Evolutionary conservation across 2,329 filamentous ascomycete species (phyloP).

Genomic region (Apiospora rasikravindrae): DNA sequence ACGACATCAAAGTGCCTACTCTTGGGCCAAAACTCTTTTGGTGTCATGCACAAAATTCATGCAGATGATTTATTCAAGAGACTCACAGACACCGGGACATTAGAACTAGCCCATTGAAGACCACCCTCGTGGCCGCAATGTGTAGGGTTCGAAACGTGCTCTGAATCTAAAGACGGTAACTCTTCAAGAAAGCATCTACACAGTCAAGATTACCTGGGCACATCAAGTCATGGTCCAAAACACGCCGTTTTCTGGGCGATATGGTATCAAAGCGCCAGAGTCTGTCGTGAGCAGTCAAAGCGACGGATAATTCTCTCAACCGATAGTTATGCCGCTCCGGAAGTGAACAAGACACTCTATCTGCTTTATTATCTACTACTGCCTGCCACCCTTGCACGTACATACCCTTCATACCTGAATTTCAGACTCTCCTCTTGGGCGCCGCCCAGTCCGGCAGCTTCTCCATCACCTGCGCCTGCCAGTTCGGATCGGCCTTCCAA

Average conservation of each 20-base stretch:
- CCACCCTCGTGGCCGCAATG: not conserved
- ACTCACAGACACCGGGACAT: not conserved
- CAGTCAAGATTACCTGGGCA: not conserved
- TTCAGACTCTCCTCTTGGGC: constrained; percentile 16
- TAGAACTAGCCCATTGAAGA: not conserved
- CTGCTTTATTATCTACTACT: too few species aligned
- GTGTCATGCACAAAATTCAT: too few species aligned
- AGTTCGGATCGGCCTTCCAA: constrained; percentile 25
- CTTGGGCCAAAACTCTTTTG: not conserved
- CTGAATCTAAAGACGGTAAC: not conserved
- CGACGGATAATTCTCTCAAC: not conserved
- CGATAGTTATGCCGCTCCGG: not conserved
- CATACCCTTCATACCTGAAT: too few species aligned
- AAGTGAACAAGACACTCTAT: not conserved
- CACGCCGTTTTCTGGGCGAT: not conserved
- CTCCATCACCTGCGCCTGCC: constrained; percentile 21
- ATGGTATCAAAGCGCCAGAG: not conserved
- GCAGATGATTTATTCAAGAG: not conserved
- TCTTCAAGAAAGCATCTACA: not conserved
- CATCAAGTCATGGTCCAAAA: not conserved
- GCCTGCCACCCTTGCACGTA: not conserved
- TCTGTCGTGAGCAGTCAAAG: not conserved
- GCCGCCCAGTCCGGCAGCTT: constrained; percentile 26
- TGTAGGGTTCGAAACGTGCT: not conserved
- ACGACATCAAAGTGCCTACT: not conserved